These are phyloP conservation scores for Cyamopsis tetragonoloba DNA, from an alignment of 306 rosid genomes.

Conservation along the genomic window DNA sequence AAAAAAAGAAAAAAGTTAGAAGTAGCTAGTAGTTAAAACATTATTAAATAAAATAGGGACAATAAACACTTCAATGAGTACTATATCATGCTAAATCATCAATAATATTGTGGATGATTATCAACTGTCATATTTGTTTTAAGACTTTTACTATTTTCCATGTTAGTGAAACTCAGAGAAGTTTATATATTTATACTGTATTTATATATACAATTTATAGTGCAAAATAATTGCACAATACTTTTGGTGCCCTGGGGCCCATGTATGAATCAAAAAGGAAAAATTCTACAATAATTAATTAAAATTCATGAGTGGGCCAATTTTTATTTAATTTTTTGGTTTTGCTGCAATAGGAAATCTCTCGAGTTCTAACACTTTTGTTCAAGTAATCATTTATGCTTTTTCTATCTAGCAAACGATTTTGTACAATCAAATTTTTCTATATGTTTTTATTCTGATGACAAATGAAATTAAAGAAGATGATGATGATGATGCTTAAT, in stretches of 20 bases:
- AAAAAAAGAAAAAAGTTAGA: too few relatives aligned
- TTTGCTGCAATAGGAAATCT: neutral
- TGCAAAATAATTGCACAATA: neutral
- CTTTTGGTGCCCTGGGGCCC: conserved; percentile 11
- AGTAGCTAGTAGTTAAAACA: too few relatives aligned
- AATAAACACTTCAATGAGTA: too few relatives aligned
- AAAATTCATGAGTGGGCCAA: neutral
- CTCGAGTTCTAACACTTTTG: conserved; percentile 4
- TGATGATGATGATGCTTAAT: neutral
- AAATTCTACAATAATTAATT: neutral
- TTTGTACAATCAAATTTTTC: neutral
- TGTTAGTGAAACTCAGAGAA: too few relatives aligned
- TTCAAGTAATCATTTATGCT: neutral
- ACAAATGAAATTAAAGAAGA: too few relatives aligned
- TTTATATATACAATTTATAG: neutral
- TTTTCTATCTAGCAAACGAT: neutral
- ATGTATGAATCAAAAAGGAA: neutral
- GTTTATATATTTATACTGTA: too few relatives aligned
- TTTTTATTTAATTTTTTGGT: too few relatives aligned
- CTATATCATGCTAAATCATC: too few relatives aligned
- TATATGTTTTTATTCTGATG: neutral
- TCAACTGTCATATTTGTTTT: too few relatives aligned
- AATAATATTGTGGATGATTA: too few relatives aligned
- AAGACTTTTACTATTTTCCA: too few relatives aligned
- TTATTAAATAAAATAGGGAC: too few relatives aligned